Base-by-base conservation (phyloP, 176 grass and related monocot species). In the Zoysia japonica region DNA sequence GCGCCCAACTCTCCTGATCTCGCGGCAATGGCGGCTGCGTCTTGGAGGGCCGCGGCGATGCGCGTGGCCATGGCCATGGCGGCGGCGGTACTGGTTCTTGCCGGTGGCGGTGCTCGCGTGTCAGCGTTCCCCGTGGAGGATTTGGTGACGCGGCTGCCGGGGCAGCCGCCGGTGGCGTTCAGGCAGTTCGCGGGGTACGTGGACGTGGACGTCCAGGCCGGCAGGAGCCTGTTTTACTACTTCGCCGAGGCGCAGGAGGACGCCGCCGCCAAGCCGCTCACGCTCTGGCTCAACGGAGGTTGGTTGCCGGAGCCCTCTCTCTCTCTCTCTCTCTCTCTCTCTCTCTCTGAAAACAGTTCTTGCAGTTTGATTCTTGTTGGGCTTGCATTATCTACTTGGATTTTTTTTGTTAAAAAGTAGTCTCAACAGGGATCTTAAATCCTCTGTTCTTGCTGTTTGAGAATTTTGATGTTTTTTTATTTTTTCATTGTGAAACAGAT, bases 251-350 rank as follows among this genome's bases (percentile, higher is more conserved):
- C 96, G 39, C 86, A 89, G 75, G 48, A 54, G 59, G 81, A 68
- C 62, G 83, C 96, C 57, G 48, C 82, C 68, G 70, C 15, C 75
- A 95, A 95, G 82, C 96, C 96, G 64, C 96, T 99, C 78, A 86
- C 96, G 11, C 90, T 99, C 5, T 99, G 96, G 96, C 90, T 99
- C 72, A 99, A 99, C 59, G 96, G 96, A 93, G 96, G 96, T 99
- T n/a, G 0, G 57, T 20, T 35, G 1, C 35, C 17, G 1, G 5
- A 7, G 1, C 8, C 4, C 10, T 2, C 8, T 8, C 38, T 43
- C 17, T 9, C 9, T 36, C 12, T 3, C 36, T 81, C 48, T 2
- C 28, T 51, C 5, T 51, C 3, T 28, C 28, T 28, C 28, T 28
- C 28, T 28, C 28, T 28, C 28, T 28, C 28, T 28, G 28, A 28